phyloP scores from a whole-genome alignment of 495 filamentous ascomycete genomes.

The Lentithecium fluviatile region DNA sequence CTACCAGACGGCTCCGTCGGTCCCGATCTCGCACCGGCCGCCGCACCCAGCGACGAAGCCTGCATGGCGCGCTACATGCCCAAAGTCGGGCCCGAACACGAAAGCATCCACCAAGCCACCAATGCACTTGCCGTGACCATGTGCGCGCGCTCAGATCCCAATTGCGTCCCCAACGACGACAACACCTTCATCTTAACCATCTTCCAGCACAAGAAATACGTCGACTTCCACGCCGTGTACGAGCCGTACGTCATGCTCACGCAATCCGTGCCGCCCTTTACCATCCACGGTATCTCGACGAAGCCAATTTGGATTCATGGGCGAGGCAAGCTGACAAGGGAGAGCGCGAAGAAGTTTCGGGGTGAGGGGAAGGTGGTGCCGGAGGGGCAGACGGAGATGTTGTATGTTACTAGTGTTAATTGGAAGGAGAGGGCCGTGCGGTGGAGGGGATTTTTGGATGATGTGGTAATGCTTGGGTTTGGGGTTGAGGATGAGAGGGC shows the following conservation, averaged over 20 bases:
- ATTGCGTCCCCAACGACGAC: slow-evolving; percentile 41
- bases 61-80: slow-evolving; percentile 50
- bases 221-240: slow-evolving; percentile 49
- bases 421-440: slow-evolving; percentile 49
- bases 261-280: slow-evolving; percentile 48
- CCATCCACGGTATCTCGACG: slow-evolving; percentile 50
- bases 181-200: slow-evolving; percentile 55
- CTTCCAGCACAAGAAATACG: slow-evolving; percentile 53
- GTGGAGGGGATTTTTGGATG: slow-evolving; percentile 54
- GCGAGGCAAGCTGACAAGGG: slow-evolving; percentile 23
- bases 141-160: slow-evolving; percentile 49
- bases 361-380: not conserved
- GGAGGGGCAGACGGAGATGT: slow-evolving; percentile 44
- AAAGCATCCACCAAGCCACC: slow-evolving; percentile 56
- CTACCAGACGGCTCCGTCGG: slow-evolving; percentile 46
- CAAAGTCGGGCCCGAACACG: slow-evolving; percentile 30
- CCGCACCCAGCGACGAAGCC: slow-evolving; percentile 39
- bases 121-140: slow-evolving; percentile 55
- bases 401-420: slow-evolving; percentile 54
- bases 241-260: slow-evolving; percentile 57
- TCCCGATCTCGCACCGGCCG: slow-evolving; percentile 41
- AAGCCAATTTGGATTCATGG: slow-evolving; percentile 56
- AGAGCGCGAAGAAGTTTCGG: not conserved
- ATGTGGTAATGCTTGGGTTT: slow-evolving; percentile 51
- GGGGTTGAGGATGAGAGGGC: slow-evolving; percentile 50